These are phyloP conservation scores for Nakazawaea sp. DNA, from an alignment of 805 yeast genomes.

Conservation along the genomic window DNA sequence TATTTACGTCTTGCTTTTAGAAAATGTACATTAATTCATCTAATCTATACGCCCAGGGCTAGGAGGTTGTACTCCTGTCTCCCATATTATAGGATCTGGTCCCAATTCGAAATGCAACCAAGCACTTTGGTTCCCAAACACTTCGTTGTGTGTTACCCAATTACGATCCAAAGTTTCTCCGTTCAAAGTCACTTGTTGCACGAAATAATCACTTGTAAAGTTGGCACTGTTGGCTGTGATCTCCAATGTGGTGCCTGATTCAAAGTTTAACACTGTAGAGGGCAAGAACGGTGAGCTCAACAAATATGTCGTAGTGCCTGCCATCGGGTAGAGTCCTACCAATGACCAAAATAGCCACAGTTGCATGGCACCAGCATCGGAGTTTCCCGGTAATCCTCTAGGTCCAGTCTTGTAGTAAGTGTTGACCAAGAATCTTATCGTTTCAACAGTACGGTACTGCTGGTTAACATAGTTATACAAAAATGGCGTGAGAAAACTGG, in stretches of 20 bases:
- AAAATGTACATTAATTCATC: too few relatives aligned
- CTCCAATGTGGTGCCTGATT: slow-evolving; percentile 15
- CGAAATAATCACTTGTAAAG: slow-evolving; percentile 18
- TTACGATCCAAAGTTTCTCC: slow-evolving; percentile 21
- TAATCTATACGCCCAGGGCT: slow-evolving; percentile 22
- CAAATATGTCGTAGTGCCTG: slow-evolving; percentile 28
- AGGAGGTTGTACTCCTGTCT: slow-evolving; percentile 22
- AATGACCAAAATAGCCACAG: slow-evolving; percentile 27
- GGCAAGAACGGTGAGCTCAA: slow-evolving; percentile 24
- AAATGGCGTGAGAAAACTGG: slow-evolving; percentile 28
- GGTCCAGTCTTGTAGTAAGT: slow-evolving; percentile 20
- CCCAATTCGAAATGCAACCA: slow-evolving; percentile 15
- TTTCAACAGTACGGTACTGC: slow-evolving; percentile 23
- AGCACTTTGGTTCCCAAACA: slow-evolving; percentile 25
- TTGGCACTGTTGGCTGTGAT: slow-evolving; percentile 12
- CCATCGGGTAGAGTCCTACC: slow-evolving; percentile 27
- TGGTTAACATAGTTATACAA: slow-evolving; percentile 25
- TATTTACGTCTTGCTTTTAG: too few relatives aligned
- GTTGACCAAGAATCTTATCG: slow-evolving; percentile 22
- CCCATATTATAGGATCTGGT: slow-evolving; percentile 18
- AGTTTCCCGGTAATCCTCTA: slow-evolving; percentile 28
- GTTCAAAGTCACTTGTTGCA: slow-evolving; percentile 23
- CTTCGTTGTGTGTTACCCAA: slow-evolving; percentile 26
- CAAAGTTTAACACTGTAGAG: slow-evolving; percentile 18
- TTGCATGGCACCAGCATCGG: slow-evolving; percentile 33